A percentile compares a stretch with the other conserved stretches of the same genome.
Conservation (phyloP, 768 basidiomycete genomes). For the Dioszegia aurantiaca region DNA sequence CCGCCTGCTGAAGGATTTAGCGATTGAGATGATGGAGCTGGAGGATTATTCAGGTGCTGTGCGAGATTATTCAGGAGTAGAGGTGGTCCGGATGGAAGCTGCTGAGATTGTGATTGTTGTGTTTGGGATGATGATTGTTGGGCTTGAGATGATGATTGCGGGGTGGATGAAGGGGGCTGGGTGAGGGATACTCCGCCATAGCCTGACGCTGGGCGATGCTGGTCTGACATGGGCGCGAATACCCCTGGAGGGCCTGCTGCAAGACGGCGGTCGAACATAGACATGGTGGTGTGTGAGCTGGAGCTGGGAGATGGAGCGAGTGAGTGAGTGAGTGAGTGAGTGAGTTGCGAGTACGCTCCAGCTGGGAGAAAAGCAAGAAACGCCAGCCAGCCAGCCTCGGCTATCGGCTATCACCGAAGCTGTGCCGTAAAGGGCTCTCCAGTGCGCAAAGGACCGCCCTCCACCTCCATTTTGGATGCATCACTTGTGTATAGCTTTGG, state of each 20-base stretch:
- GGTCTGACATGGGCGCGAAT: slow-evolving; percentile 12
- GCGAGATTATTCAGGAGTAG: slow-evolving; percentile 43
- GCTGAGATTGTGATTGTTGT: slow-evolving; percentile 4
- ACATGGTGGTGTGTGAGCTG: slow-evolving; percentile 2
- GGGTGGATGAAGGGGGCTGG: slow-evolving; percentile 7
- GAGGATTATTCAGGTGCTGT: slow-evolving; percentile 52
- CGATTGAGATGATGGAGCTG: slow-evolving; percentile 25
- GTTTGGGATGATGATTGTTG: slow-evolving; percentile 1
- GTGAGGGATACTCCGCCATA: slow-evolving; percentile 13
- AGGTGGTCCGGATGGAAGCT: slow-evolving; percentile 16
- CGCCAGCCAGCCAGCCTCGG: not conserved
- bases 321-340: too few species aligned
- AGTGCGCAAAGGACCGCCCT: too few species aligned
- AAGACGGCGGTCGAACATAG: slow-evolving; percentile 10
- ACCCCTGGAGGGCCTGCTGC: slow-evolving; percentile 10
- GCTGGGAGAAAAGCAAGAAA: slow-evolving; percentile 2
- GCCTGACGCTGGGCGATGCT: slow-evolving; percentile 3
- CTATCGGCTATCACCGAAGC: not conserved
- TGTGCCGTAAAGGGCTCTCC: not conserved
- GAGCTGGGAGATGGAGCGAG: not conserved
- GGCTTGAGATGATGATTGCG: slow-evolving; percentile 3
- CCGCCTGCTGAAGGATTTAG: slow-evolving; percentile 11
- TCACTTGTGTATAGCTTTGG: too few species aligned
- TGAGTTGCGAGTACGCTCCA: not conserved
- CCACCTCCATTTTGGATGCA: too few species aligned